These are phyloP conservation scores for Dactylellina sp. DNA, from an alignment of 2,329 filamentous ascomycete genomes.

Conservation along the genomic window DNA sequence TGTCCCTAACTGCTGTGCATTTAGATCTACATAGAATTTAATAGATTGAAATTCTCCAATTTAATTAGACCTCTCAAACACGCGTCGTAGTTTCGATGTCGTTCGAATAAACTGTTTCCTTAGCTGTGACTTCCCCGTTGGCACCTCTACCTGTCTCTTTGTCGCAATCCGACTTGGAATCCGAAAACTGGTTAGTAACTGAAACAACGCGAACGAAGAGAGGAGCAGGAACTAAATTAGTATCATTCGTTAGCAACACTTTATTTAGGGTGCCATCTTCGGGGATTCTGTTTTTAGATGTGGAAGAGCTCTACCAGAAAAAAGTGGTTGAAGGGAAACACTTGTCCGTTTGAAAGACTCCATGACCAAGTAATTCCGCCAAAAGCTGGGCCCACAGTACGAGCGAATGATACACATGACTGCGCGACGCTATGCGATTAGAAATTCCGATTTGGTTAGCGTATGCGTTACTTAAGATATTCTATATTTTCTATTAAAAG, in stretches of 20 bases:
- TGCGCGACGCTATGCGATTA: constrained; percentile 10
- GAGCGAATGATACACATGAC: constrained; percentile 31
- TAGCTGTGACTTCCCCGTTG: background rate
- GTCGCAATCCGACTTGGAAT: constrained; percentile 26
- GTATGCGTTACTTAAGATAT: background rate
- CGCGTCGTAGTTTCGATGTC: background rate
- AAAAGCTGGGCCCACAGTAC: constrained; percentile 20
- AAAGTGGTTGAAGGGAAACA: constrained; percentile 27
- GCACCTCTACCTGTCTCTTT: constrained; percentile 8
- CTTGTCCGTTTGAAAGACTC: constrained; percentile 29
- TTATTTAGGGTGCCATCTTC: no score
- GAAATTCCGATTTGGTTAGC: background rate
- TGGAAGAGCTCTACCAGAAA: constrained; percentile 14
- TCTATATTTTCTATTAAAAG: background rate
- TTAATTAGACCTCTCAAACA: no score
- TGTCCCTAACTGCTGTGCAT: no score
- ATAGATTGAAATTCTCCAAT: no score
- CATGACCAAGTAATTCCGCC: constrained; percentile 31
- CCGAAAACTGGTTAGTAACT: constrained; percentile 9
- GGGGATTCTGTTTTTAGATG: background rate
- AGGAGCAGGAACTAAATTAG: constrained; percentile 23
- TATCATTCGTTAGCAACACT: background rate
- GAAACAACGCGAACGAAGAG: constrained; percentile 17
- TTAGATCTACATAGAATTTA: no score
- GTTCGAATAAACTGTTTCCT: background rate